These are phyloP conservation scores for Candida hungchunana DNA, from an alignment of 805 yeast species.

Conservation along the genomic window DNA sequence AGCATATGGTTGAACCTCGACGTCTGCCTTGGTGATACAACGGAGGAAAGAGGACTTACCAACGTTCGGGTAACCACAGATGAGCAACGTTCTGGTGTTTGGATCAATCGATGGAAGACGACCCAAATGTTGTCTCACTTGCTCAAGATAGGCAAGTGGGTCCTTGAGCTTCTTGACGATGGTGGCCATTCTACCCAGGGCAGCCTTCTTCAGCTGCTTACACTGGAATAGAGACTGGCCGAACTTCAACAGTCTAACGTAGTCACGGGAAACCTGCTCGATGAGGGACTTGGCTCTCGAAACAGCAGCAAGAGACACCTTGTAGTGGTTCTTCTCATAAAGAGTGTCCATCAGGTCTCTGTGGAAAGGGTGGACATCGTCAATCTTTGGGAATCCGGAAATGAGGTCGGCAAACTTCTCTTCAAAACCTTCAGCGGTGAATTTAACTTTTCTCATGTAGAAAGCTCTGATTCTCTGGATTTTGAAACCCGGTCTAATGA, in stretches of 20 bases:
- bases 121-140: slow-evolving; percentile 98
- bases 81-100: slow-evolving; percentile 92
- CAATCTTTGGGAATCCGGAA: slow-evolving; percentile 90
- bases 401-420: slow-evolving; percentile 88
- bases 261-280: slow-evolving; percentile 96
- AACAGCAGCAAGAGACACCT: slow-evolving; percentile 91
- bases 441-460: slow-evolving; percentile 97
- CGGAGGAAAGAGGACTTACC: slow-evolving; percentile 95
- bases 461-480: slow-evolving; percentile 95
- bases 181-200: slow-evolving; percentile 99
- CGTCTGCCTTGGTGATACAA: slow-evolving; percentile 96
- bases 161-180: slow-evolving; percentile 93
- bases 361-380: slow-evolving; percentile 98
- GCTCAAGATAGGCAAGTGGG: slow-evolving; percentile 89
- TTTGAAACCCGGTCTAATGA: slow-evolving; percentile 92
- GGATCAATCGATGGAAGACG: slow-evolving; percentile 98
- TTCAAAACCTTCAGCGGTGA: slow-evolving; percentile 91
- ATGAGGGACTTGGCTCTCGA: slow-evolving; percentile 90
- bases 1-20: slow-evolving; percentile 98
- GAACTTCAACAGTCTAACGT: slow-evolving; percentile 86
- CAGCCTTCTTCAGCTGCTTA: slow-evolving; percentile 97
- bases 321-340: slow-evolving; percentile 97
- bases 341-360: slow-evolving; percentile 96
- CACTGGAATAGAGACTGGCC: slow-evolving; percentile 98
- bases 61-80: slow-evolving; percentile 98